A percentile compares a stretch with the other conserved stretches of the same genome.
phyloP scores from a whole-genome alignment of 23 red algal species.

The Cyanidioschyzon merolae region DNA sequence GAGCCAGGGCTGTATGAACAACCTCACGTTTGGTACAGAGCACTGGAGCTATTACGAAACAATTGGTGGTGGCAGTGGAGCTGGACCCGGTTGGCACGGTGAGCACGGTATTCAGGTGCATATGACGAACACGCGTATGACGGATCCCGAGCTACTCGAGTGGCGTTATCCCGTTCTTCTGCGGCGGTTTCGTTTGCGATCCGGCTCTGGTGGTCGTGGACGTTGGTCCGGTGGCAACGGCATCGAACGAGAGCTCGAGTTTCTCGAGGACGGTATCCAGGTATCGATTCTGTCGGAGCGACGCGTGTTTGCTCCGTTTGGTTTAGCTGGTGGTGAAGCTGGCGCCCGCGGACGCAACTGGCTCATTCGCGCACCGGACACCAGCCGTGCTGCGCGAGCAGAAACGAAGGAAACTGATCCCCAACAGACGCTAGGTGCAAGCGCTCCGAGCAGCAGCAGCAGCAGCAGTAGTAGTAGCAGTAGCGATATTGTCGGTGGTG shows the following conservation, averaged over 20 bases:
- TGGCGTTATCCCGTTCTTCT: conserved; percentile 86
- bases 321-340: conserved; percentile 49
- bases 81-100: conserved; percentile 77
- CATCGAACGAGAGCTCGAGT: conserved; percentile 64
- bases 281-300: conserved; percentile 74
- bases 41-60: conserved; percentile 92
- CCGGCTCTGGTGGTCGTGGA: conserved; percentile 46
- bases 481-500: too few relatives aligned
- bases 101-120: conserved; percentile 78
- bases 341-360: conserved; percentile 47
- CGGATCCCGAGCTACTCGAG: conserved; percentile 90
- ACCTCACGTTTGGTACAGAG: conserved; percentile 80
- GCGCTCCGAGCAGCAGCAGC: too few relatives aligned
- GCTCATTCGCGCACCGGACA: background rate
- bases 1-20: conserved; percentile 99
- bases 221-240: conserved; percentile 58
- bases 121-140: conserved; percentile 98
- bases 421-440: too few relatives aligned
- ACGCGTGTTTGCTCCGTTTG: conserved; percentile 56
- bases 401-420: background rate
- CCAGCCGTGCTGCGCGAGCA: conserved; percentile 6
- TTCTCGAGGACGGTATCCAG: conserved; percentile 21
- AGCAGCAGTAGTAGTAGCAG: too few relatives aligned
- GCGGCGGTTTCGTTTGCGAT: conserved; percentile 55
- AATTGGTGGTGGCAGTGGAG: conserved; percentile 81